Base-by-base conservation (phyloP, 306 rosid genomes). In the Glycine soja region DNA sequence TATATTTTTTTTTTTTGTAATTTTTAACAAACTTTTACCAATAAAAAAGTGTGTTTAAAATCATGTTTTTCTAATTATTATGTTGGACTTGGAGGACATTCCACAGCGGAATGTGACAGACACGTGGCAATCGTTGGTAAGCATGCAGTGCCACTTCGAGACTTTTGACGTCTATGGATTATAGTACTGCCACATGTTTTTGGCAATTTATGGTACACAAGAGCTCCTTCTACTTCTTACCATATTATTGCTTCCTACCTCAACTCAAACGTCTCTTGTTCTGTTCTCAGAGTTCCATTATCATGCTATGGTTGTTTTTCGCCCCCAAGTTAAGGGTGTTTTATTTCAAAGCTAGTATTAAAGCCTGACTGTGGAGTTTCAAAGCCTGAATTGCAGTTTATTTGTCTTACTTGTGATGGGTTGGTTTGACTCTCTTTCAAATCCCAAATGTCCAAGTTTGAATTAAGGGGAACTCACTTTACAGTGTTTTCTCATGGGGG, bases 121-220 rank as follows among this genome's bases (percentile, higher is more conserved):
- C 51, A 46, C 51, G 12, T 46, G 12, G 3, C 51, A 46, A 12
- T 4, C 3, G 2, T 1, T 10, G 61, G 80, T 34, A 57, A 47
- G 50, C 77, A 76, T 69, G 81, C 57, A 59, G 3, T 75, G 77
- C 3, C 32, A 24, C 30, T 24, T 24, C 1, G 1, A 19, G 18
- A 14, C 40, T 65, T 48, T 56, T 40, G 38, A 43, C n/a, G 7
- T 19, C 30, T 71, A 30, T 50, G 15, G 70, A 58, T 50, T 36
- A 69, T 50, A 2, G 24, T 45, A 9, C 63, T 7, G 82, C 79
- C 86, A 73, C 80, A 10, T 78, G 42, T 61, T 40, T 24, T 3
- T 8, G 57, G 13, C 56, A 13, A 48, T 38, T 32, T 61, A 46
- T 56, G 30, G 70, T 8, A 61, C 36, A 34, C 6, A 79, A 70